Evolutionary conservation across 2,329 filamentous ascomycete species (phyloP).

Genomic region (Colletotrichum aenigma): DNA sequence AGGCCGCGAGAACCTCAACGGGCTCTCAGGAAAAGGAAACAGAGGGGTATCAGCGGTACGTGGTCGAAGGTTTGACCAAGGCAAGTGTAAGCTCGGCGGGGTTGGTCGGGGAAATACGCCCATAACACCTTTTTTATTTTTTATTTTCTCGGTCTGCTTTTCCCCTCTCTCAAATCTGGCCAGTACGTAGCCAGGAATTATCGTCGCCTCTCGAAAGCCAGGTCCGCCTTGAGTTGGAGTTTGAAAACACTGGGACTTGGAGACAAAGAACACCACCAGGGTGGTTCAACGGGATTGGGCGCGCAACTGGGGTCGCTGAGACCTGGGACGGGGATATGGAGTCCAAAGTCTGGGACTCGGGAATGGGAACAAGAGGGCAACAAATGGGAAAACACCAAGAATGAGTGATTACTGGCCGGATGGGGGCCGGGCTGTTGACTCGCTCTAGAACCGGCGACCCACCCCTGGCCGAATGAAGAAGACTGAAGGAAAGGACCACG

Average conservation of each 20-base stretch:
- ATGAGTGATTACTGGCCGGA: not conserved
- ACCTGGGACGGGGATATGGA: not conserved
- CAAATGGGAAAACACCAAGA: not conserved
- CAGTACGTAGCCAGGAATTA: not conserved
- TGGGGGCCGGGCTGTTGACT: constrained; percentile 15
- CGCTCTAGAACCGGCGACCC: constrained; percentile 11
- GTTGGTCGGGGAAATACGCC: not conserved
- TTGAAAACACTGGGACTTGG: not conserved
- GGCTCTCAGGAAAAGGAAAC: not conserved
- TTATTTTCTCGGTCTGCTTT: not conserved
- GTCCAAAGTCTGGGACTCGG: not conserved
- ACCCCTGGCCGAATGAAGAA: not conserved
- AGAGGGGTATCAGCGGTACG: not conserved
- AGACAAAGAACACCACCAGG: not conserved
- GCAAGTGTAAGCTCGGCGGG: not conserved
- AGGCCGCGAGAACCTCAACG: constrained; percentile 1
- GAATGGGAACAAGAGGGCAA: not conserved
- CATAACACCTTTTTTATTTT: not conserved
- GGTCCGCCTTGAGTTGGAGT: not conserved
- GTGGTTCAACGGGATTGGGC: constrained; percentile 1
- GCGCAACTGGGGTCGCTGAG: not conserved
- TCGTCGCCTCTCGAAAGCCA: not conserved
- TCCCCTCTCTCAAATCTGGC: not conserved
- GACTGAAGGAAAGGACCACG: not conserved
- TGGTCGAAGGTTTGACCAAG: not conserved